Conservation (phyloP, 495 filamentous ascomycete species). For the Neurospora pannonica region DNA sequence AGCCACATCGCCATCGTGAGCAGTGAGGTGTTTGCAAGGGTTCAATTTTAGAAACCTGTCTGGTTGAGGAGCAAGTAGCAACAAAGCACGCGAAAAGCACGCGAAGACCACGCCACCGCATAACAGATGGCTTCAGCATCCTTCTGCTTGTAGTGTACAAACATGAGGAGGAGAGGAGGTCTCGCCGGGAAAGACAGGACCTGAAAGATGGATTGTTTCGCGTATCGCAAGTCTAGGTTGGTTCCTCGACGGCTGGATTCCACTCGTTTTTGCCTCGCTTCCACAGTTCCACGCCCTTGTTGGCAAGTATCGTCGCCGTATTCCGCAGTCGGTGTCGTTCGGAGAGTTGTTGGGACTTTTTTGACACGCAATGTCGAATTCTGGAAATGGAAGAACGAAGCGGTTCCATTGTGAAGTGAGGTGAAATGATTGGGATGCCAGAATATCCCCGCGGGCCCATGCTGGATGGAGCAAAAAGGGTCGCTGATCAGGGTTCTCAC, state of each 20-base stretch:
- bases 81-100: background rate
- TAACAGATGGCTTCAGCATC: background rate
- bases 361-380: background rate
- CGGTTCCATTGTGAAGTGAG: background rate
- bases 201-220: background rate
- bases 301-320: background rate
- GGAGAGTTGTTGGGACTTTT: background rate
- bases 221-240: background rate
- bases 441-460: background rate
- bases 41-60: background rate
- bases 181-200: background rate
- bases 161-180: background rate
- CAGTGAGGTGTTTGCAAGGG: background rate
- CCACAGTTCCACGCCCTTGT: background rate
- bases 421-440: background rate
- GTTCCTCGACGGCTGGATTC: background rate
- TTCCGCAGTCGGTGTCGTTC: background rate
- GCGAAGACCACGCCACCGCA: background rate
- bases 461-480: background rate
- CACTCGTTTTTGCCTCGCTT: background rate
- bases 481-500: background rate
- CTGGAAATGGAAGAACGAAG: background rate
- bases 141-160: background rate
- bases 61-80: background rate
- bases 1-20: background rate